Conservation (phyloP, 225 moss, liverwort and hornwort genomes). For the Marchantia polymorpha region DNA sequence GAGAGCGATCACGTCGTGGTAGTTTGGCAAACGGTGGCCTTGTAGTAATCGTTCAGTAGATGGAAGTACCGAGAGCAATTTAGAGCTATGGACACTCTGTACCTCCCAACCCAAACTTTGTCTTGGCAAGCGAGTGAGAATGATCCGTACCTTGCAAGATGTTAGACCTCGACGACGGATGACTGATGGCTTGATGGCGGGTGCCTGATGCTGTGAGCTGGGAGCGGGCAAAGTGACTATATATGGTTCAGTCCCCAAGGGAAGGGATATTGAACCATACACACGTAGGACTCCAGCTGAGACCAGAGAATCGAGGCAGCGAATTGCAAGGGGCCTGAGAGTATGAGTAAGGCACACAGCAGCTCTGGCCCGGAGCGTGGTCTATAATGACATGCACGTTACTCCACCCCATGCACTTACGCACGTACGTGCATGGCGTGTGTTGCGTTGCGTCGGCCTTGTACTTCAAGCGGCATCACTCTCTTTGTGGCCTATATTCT, state of each 20-base stretch:
- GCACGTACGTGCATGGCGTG: slow-evolving; percentile 17
- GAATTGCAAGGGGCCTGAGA: slow-evolving; percentile 3
- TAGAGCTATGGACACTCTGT: too few relatives aligned
- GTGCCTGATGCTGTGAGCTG: not conserved
- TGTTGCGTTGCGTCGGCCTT: not conserved
- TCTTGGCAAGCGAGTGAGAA: too few relatives aligned
- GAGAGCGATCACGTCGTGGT: too few relatives aligned
- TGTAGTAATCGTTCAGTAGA: too few relatives aligned
- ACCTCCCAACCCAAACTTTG: too few relatives aligned
- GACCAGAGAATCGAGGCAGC: not conserved
- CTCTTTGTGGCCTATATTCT: too few relatives aligned
- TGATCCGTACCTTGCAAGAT: too few relatives aligned
- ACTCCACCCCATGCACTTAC: not conserved
- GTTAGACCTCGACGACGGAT: not conserved
- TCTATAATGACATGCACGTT: not conserved
- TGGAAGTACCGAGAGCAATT: too few relatives aligned
- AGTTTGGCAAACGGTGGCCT: too few relatives aligned
- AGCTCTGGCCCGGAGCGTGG: slow-evolving; percentile 1
- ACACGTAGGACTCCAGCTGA: slow-evolving; percentile 1
- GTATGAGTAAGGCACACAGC: slow-evolving; percentile 1
- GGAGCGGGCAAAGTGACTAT: not conserved
- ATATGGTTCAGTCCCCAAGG: not conserved
- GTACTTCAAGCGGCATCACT: too few relatives aligned
- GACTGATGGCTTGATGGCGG: not conserved
- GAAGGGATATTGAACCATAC: too few relatives aligned